Evolutionary conservation across 2,329 filamentous ascomycete species (phyloP).

Genomic region (Macrophomina pseudophaseolina): DNA sequence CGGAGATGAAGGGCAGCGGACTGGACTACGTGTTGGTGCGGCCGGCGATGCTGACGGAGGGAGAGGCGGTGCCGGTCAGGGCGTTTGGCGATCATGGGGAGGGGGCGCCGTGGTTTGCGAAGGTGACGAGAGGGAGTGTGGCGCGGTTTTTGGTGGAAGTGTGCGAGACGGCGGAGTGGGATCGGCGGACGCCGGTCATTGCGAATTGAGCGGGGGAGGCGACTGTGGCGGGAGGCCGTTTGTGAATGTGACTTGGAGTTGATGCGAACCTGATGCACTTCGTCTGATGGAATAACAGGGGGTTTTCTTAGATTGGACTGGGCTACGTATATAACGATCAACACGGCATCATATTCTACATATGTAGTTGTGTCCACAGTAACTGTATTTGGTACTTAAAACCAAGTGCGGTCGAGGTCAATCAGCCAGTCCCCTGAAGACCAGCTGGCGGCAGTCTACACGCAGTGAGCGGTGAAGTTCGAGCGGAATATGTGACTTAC

Average conservation of each 20-base stretch:
- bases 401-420: background rate
- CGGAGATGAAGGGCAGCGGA: constrained; percentile 44
- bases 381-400: background rate
- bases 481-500: background rate
- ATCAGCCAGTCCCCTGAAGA: background rate
- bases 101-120: constrained; percentile 49
- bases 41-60: constrained; percentile 51
- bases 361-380: too few species aligned
- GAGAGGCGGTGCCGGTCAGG: constrained; percentile 43
- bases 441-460: background rate
- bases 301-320: too few species aligned
- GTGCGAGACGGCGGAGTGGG: constrained; percentile 47
- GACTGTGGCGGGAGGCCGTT: too few species aligned
- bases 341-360: background rate
- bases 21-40: constrained; percentile 53
- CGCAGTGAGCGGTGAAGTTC: background rate
- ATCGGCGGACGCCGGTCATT: constrained; percentile 54
- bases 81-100: constrained; percentile 51
- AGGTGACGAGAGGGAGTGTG: constrained; percentile 47
- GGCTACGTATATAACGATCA: too few species aligned
- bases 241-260: too few species aligned
- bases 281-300: too few species aligned
- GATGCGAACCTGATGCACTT: too few species aligned
- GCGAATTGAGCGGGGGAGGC: constrained; percentile 40
- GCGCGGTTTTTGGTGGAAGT: constrained; percentile 55